Evolutionary conservation across 345 rosid species (phyloP).

Genomic region (Populus deltoides): DNA sequence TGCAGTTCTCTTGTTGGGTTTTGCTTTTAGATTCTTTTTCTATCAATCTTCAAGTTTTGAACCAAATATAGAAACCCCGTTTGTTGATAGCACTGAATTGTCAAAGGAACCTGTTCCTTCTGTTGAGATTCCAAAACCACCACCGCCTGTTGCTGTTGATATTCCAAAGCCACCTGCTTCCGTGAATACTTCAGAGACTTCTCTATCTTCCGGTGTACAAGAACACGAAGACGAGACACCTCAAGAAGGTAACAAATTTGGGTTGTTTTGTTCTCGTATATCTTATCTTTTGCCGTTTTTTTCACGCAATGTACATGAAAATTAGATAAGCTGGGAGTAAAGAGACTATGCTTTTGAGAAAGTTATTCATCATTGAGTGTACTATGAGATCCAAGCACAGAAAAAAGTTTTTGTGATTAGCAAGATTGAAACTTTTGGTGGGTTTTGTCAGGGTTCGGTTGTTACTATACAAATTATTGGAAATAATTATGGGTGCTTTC

Average conservation of each 20-base stretch:
- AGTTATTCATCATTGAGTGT: not conserved
- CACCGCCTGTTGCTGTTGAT: not conserved
- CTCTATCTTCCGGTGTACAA: conserved; percentile 19
- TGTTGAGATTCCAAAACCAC: not conserved
- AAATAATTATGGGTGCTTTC: not conserved
- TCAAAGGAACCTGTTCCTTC: not conserved
- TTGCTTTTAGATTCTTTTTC: conserved; percentile 57
- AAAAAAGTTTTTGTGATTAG: not conserved
- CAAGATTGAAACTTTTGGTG: conserved; percentile 11
- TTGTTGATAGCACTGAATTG: conserved; percentile 20
- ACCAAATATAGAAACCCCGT: conserved; percentile 23
- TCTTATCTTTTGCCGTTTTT: not conserved
- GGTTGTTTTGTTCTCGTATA: conserved; percentile 7
- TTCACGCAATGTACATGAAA: not conserved
- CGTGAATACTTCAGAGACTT: not conserved
- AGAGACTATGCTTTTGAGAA: not conserved
- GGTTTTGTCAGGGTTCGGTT: conserved; percentile 3
- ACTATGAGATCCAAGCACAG: conserved; percentile 16
- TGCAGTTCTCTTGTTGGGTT: conserved; percentile 44
- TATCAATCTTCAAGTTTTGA: conserved; percentile 34
- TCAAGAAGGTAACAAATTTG: conserved; percentile 37
- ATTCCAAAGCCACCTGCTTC: conserved; percentile 8
- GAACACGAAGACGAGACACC: conserved; percentile 51
- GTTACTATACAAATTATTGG: too few relatives aligned
- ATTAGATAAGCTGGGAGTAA: not conserved